Conservation (phyloP, 2,329 filamentous ascomycete species). For the Nemania abortiva region DNA sequence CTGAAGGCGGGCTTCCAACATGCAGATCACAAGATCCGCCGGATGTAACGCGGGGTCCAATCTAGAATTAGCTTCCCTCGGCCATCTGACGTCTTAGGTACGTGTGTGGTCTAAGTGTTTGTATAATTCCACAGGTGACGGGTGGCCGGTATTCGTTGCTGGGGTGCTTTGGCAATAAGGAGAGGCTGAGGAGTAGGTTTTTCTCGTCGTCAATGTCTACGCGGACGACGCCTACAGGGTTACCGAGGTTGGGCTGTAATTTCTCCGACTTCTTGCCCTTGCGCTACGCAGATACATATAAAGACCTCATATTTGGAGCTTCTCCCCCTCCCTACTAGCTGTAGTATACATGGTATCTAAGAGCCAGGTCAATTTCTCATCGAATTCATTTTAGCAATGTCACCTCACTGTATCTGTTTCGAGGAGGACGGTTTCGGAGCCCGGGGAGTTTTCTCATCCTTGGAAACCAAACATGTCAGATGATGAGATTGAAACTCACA, state of each 20-base stretch:
- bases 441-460: background rate
- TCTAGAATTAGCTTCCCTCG: slow-evolving; percentile 15
- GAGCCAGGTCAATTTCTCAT: background rate
- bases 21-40: slow-evolving; percentile 29
- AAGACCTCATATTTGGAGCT: too few species aligned
- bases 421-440: background rate
- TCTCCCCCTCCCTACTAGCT: background rate
- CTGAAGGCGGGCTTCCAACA: slow-evolving; percentile 19
- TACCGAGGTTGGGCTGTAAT: slow-evolving; percentile 4
- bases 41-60: slow-evolving; percentile 20
- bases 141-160: background rate
- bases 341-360: too few species aligned
- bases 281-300: too few species aligned
- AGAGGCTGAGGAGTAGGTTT: background rate
- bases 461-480: slow-evolving; percentile 1
- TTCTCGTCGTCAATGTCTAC: background rate
- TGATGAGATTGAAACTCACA: slow-evolving; percentile 9
- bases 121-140: background rate
- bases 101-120: background rate
- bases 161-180: background rate
- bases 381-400: background rate
- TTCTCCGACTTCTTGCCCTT: background rate
- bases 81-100: background rate
- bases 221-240: background rate
- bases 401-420: background rate